Conservation (phyloP, 2,329 filamentous ascomycete genomes). For the Beauveria medogensis region DNA sequence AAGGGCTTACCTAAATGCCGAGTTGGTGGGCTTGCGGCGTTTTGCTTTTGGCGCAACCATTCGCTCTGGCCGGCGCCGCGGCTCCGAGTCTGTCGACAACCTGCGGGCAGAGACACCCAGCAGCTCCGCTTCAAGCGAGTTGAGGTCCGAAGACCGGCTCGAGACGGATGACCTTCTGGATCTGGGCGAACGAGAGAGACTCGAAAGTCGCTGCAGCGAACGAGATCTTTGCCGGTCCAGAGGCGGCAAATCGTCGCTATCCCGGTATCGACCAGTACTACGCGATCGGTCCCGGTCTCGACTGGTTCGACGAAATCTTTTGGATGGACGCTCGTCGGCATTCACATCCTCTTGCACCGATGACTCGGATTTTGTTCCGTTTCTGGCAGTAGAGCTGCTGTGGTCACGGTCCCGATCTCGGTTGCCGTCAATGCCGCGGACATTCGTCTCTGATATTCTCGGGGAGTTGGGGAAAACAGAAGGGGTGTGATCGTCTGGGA, state of each 20-base stretch:
- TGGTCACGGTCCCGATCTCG: background rate
- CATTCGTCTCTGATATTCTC: background rate
- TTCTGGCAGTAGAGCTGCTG: background rate
- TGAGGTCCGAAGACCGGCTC: conserved; percentile 9
- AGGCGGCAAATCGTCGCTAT: conserved; percentile 2
- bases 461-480: background rate
- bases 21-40: conserved; percentile 6
- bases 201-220: background rate
- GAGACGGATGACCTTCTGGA: conserved; percentile 7
- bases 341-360: background rate
- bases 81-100: conserved; percentile 2
- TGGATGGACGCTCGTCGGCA: background rate
- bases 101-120: conserved; percentile 8
- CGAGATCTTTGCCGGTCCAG: conserved; percentile 1
- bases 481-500: background rate
- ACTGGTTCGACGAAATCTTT: background rate
- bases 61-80: background rate
- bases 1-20: conserved; percentile 7
- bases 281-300: conserved; percentile 5
- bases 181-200: background rate
- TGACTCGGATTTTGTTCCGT: background rate
- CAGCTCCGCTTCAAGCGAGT: conserved; percentile 11
- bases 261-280: background rate
- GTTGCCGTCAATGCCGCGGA: background rate
- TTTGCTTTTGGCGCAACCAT: background rate